Evolutionary conservation across 805 yeast species (phyloP), one percentile per base, ranked within the genome.

Genomic region (Komagataella pastoris): DNA sequence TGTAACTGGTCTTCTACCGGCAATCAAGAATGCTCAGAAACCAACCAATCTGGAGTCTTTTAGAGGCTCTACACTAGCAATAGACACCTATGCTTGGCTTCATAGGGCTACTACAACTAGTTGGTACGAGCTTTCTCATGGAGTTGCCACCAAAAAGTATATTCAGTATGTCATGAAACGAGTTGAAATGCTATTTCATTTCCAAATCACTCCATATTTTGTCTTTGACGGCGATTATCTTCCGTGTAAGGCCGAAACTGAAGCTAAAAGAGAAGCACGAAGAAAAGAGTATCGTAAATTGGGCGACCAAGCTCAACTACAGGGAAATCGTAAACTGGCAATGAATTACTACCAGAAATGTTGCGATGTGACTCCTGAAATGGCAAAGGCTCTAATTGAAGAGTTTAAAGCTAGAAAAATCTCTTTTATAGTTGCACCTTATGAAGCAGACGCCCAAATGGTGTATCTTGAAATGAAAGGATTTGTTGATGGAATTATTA

Each of bases 381-480:
- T 93, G 93, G 97, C 97, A 4, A 86, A 86, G 58, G 75, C 88
- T 10, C 73, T 91, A 10, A 88, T 90, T 61, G 85, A 83, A 46
- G 83, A 77, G 59, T 72, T 95, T 55, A 81, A 80, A 57, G 56
- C 63, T 12, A 70, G 75, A 48, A 65, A 67, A 1, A 79, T 93
- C 49, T 76, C 73, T 54, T 91, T 78, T 59, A 77, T 93, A 6
- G 99, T 93, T 7, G 98, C 99, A 0, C 99, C 99, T 0, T 93
- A 88, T 63, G 99, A 93, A 67, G 99, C 99, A 0, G 99, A 93
- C 64, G 85, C 99, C 1, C 99, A 93, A 65, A 79, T 93, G 85
- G 98, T 90, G 7, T 88, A 82, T 59, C 72, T 93, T 47, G 98
- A 91, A 62, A 77, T 79, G 53, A 56, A 67, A 0, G 91, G 91